Evolutionary conservation across 306 rosid species (phyloP).

Genomic region (Corylus heterophylla): DNA sequence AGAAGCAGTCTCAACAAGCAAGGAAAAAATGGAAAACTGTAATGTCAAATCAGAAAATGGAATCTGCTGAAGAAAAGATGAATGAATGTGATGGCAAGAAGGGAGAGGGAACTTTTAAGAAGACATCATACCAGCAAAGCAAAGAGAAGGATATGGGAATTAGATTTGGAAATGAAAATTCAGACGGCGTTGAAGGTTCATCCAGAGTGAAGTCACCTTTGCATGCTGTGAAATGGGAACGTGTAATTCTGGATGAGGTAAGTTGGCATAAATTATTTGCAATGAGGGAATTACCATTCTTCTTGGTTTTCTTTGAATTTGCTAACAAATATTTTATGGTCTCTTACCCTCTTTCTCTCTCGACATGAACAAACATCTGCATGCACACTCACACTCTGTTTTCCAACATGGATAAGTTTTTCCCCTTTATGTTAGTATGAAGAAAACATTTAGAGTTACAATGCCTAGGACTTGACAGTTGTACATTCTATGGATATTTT

Average conservation of each 20-base stretch:
- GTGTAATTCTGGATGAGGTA: constrained; percentile 93
- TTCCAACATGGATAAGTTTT: neutral
- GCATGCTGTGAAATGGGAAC: constrained; percentile 78
- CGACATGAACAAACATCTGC: neutral
- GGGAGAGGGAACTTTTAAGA: constrained; percentile 6
- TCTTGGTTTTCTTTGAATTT: neutral
- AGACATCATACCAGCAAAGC: constrained; percentile 17
- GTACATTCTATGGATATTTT: neutral
- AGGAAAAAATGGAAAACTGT: constrained; percentile 40
- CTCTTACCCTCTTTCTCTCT: neutral
- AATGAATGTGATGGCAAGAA: constrained; percentile 14
- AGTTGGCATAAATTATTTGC: constrained; percentile 22
- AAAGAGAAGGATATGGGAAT: constrained; percentile 29
- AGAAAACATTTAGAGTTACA: neutral
- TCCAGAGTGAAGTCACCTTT: constrained; percentile 44
- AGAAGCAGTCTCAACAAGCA: constrained; percentile 75
- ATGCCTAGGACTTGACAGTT: neutral
- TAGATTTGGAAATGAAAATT: constrained; percentile 12
- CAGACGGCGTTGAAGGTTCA: constrained; percentile 12
- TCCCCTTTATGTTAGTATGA: neutral
- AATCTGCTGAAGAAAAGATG: constrained; percentile 30
- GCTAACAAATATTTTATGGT: neutral
- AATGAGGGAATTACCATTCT: neutral
- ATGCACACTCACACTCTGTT: neutral
- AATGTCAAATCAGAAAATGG: constrained; percentile 19